phyloP scores from a whole-genome alignment of 192 early-diverging fungal species.

The Geranomyces michiganensis region DNA sequence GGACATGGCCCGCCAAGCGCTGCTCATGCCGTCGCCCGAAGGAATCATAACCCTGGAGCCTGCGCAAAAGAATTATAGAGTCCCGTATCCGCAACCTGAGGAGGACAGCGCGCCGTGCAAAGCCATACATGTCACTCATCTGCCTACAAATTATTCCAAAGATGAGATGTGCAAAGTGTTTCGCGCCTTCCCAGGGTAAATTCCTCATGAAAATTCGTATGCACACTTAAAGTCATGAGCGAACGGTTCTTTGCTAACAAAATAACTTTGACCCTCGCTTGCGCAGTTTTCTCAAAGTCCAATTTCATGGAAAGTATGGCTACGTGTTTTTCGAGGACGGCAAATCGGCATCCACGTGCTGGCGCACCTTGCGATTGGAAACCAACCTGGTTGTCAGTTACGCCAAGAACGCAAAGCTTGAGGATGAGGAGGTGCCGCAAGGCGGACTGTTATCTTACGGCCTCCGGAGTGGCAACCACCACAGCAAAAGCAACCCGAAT shows the following conservation, averaged over 20 bases:
- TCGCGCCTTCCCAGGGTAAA: slow-evolving; percentile 34
- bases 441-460: neutral
- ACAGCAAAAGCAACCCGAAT: neutral
- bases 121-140: slow-evolving; percentile 38
- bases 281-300: slow-evolving; percentile 30
- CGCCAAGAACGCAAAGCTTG: slow-evolving; percentile 37
- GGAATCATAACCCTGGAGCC: slow-evolving; percentile 37
- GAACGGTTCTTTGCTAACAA: no score
- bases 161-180: slow-evolving; percentile 41
- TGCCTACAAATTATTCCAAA: slow-evolving; percentile 42
- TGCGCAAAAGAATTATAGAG: slow-evolving; percentile 35
- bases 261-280: no score
- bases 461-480: neutral
- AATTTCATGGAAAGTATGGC: slow-evolving; percentile 43
- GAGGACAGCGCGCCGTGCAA: slow-evolving; percentile 31
- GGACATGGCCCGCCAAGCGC: slow-evolving; percentile 19
- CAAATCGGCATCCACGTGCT: slow-evolving; percentile 12
- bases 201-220: no score
- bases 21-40: slow-evolving; percentile 14
- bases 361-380: slow-evolving; percentile 23
- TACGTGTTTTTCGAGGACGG: slow-evolving; percentile 39
- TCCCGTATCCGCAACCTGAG: slow-evolving; percentile 42
- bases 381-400: slow-evolving; percentile 44
- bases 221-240: no score
- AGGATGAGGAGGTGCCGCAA: slow-evolving; percentile 15